Evolutionary conservation across 805 yeast species (phyloP), one percentile per base, ranked within the genome.

Genomic region (Wickerhamiella kurtzmanii): DNA sequence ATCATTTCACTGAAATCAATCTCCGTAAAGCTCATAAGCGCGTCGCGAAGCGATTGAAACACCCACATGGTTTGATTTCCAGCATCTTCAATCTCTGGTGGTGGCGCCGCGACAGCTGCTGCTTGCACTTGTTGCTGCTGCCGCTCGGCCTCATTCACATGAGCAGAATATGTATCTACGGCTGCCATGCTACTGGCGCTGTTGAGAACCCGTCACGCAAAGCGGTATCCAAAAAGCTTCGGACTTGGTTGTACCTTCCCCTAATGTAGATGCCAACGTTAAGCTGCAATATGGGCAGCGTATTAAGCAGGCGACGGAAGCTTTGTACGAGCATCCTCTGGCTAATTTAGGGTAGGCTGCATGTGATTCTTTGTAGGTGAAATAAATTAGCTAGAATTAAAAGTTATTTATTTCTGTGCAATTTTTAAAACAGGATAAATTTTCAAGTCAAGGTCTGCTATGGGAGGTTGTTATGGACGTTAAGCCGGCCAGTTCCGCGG

Each of bases 41-140:
- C 41, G n/a, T 38, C 41, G 16, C 41, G 25, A 5, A 38, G 25
- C n/a, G 41, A 38, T 15, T 38, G 25, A 25, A 38, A 38, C 25
- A 15, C 18, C 41, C 41, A 38, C 41, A 38, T 38, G 8, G 15
- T 19, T 15, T 18, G 25, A 11, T 6, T 25, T 11, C 32, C 32
- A 6, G 6, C 32, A 6, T 25, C 32, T 6, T 25, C 32, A 25
- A 25, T 6, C 32, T 11, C 32, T 11, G 32, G 32, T 25, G 32
- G 32, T 25, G 32, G 32, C 32, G 32, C 32, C 11, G 6, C 9
- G 11, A 6, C 32, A 6, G 32, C 9, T 6, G 9, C 32, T 6
- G 32, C 9, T 11, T 25, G 32, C 11, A 11, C 11, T 11, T 25
- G 32, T 11, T 6, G 9, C 32, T 25, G 32, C 9, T 6, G 32